Percentiles rank a stretch among this genome's conserved stretches.
phyloP scores from a whole-genome alignment of 1,284 basidiomycete genomes.

The Ustilago loliicola region DNA sequence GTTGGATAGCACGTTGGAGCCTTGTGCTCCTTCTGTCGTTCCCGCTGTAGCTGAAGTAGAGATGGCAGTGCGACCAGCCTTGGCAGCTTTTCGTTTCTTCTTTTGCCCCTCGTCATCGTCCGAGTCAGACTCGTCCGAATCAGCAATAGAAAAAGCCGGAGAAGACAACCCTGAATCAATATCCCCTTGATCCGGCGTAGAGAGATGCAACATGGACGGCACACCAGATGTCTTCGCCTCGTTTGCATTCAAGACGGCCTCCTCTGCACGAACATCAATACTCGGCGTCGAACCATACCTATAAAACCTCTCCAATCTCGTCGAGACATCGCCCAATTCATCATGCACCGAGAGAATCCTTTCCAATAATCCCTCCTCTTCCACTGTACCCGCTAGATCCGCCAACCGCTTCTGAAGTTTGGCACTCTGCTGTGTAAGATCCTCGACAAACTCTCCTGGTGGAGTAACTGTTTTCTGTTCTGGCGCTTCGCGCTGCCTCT shows the following conservation, averaged over 20 bases:
- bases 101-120: constrained; percentile 4
- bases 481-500: constrained; percentile 38
- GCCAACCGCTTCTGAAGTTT: constrained; percentile 38
- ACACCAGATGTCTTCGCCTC: not conserved
- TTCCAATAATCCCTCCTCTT: constrained; percentile 37
- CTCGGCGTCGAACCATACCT: constrained; percentile 18
- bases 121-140: constrained; percentile 57
- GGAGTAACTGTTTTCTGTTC: constrained; percentile 30
- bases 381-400: constrained; percentile 27
- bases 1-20: not conserved
- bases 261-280: constrained; percentile 12
- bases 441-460: constrained; percentile 53
- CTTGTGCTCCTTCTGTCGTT: too few relatives aligned
- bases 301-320: constrained; percentile 47
- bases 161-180: constrained; percentile 48
- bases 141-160: constrained; percentile 60
- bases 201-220: constrained; percentile 16
- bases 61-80: not conserved
- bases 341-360: constrained; percentile 54
- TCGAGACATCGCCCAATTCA: constrained; percentile 50
- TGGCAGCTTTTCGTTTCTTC: constrained; percentile 1
- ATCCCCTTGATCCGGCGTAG: constrained; percentile 24
- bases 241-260: not conserved
- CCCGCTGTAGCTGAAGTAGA: not conserved
- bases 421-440: constrained; percentile 52